Percentiles rank a stretch among this genome's conserved stretches.
These are phyloP conservation scores for Penicillium hordei DNA, from an alignment of 2,329 filamentous ascomycete species.

Conservation along the genomic window DNA sequence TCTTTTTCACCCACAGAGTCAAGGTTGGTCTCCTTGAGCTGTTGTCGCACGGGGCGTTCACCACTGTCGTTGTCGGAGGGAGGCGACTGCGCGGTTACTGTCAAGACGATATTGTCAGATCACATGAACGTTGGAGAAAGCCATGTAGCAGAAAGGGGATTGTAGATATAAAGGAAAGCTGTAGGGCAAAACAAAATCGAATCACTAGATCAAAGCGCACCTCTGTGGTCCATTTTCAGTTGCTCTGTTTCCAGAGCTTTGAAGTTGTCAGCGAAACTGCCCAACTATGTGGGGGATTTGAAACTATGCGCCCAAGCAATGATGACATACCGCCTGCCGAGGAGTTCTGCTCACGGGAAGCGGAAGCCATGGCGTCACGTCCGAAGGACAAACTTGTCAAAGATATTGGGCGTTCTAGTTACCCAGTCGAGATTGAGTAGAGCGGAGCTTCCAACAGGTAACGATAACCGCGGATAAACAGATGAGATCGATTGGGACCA, in stretches of 20 bases:
- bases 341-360: constrained; percentile 15
- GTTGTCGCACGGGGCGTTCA: constrained; percentile 60
- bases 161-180: not conserved
- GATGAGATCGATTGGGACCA: constrained; percentile 10
- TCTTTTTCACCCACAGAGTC: constrained; percentile 33
- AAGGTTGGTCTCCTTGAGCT: constrained; percentile 63
- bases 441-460: not conserved
- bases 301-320: not conserved
- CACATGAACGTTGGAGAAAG: not conserved
- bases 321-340: constrained; percentile 12
- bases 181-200: not conserved
- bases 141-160: not conserved
- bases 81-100: constrained; percentile 29
- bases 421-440: not conserved
- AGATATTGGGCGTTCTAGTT: constrained; percentile 6
- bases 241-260: constrained; percentile 5
- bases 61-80: constrained; percentile 44
- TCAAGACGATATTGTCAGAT: constrained; percentile 12
- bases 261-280: constrained; percentile 1
- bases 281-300: not conserved
- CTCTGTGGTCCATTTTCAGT: constrained; percentile 1
- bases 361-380: constrained; percentile 17
- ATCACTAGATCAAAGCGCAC: not conserved
- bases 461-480: not conserved
- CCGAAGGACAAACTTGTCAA: constrained; percentile 1